Conservation (phyloP, 306 rosid genomes). For the Fagus sylvatica region DNA sequence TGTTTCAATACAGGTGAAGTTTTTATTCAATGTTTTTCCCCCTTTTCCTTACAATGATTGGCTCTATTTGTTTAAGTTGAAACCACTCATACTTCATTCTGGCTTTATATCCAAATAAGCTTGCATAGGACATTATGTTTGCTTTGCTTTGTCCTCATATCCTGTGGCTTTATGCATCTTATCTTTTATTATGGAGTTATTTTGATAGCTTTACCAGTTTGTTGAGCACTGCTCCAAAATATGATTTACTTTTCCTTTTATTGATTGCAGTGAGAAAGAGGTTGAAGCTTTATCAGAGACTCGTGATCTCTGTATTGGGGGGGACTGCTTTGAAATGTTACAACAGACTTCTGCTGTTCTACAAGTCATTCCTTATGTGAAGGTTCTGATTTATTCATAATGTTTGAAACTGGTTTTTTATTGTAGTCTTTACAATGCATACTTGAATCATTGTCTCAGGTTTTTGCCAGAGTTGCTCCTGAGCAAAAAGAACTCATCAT, state of each 20-base stretch:
- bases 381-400: slow-evolving; percentile 46
- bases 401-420: slow-evolving; percentile 16
- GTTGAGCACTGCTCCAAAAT: slow-evolving; percentile 1
- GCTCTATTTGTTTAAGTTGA: not conserved
- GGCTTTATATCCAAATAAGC: slow-evolving; percentile 9
- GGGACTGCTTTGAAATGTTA: slow-evolving; percentile 91
- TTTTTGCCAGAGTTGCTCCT: slow-evolving; percentile 99
- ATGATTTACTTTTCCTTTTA: slow-evolving; percentile 1
- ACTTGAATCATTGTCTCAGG: slow-evolving; percentile 48
- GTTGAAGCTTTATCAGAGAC: slow-evolving; percentile 80
- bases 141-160: slow-evolving; percentile 1
- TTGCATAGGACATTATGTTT: slow-evolving; percentile 2
- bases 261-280: slow-evolving; percentile 68
- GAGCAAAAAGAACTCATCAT: slow-evolving; percentile 96
- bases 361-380: slow-evolving; percentile 79
- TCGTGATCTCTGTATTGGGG: slow-evolving; percentile 94
- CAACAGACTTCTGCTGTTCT: slow-evolving; percentile 74
- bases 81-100: not conserved
- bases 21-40: not conserved
- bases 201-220: slow-evolving; percentile 11
- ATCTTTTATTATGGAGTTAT: not conserved
- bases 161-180: not conserved
- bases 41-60: not conserved
- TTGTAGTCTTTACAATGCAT: slow-evolving; percentile 26
- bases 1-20: slow-evolving; percentile 62